phyloP scores from a whole-genome alignment of 1,284 basidiomycete species.

The Puccinia triticina region DNA sequence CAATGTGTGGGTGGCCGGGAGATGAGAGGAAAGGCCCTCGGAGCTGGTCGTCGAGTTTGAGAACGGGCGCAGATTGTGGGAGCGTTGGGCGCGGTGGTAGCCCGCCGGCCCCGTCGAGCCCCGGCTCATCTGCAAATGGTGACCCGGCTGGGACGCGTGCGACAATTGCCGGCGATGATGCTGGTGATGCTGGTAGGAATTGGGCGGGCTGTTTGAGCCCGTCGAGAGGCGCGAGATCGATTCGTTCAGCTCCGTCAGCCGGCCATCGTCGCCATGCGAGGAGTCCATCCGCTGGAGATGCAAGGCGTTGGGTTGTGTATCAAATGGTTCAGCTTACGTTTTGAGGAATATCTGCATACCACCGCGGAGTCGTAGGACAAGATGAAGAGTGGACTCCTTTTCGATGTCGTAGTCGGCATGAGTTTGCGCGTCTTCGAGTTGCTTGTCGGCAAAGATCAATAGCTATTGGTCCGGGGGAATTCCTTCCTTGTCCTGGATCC shows the following conservation, averaged over 20 bases:
- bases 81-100: background rate
- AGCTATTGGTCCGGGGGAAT: slow-evolving; percentile 69
- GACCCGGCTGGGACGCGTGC: slow-evolving; percentile 48
- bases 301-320: too few species aligned
- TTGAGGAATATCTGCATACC: slow-evolving; percentile 38
- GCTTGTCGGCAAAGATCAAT: slow-evolving; percentile 63
- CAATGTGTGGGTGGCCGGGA: slow-evolving; percentile 21
- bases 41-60: slow-evolving; percentile 43
- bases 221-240: slow-evolving; percentile 14
- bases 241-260: slow-evolving; percentile 5
- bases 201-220: slow-evolving; percentile 12
- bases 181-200: background rate
- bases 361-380: too few species aligned
- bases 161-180: slow-evolving; percentile 14
- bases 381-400: slow-evolving; percentile 91
- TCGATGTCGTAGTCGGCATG: slow-evolving; percentile 85
- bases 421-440: slow-evolving; percentile 61
- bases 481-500: slow-evolving; percentile 68
- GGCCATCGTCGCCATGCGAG: background rate
- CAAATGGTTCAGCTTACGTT: too few species aligned
- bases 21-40: slow-evolving; percentile 4
- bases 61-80: slow-evolving; percentile 16
- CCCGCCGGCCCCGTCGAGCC: background rate
- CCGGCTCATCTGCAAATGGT: background rate
- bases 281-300: slow-evolving; percentile 37